Conservation (phyloP, 1,284 basidiomycete genomes). For the Cutaneotrichosporon dermatis region DNA sequence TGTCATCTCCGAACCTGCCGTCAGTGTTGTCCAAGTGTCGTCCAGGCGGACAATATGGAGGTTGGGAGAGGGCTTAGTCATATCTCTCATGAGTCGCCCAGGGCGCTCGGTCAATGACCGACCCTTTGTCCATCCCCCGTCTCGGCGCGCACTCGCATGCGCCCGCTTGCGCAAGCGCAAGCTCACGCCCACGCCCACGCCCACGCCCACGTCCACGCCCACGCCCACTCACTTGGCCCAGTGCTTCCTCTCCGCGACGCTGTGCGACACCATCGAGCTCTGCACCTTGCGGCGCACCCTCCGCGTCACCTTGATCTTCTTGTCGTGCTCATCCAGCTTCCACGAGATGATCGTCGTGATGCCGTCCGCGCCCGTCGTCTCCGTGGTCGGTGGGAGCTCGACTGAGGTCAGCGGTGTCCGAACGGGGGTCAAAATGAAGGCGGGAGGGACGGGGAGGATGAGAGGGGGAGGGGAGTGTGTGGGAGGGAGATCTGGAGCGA, state of each 20-base stretch:
- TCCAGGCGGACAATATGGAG: no score
- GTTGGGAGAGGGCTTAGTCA: no score
- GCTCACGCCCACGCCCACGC: no score
- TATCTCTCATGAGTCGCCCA: no score
- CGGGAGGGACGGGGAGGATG: background rate
- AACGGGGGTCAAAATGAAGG: background rate
- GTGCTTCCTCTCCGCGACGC: constrained; percentile 85
- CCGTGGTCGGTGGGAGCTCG: constrained; percentile 47
- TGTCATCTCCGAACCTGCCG: constrained; percentile 78
- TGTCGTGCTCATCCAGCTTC: constrained; percentile 82
- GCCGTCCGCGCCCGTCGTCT: constrained; percentile 81
- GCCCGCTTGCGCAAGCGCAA: no score
- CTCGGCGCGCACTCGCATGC: no score
- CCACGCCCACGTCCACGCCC: background rate
- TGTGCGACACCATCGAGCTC: constrained; percentile 88
- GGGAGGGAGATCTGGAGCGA: no score
- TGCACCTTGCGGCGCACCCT: constrained; percentile 82
- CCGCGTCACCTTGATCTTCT: constrained; percentile 86
- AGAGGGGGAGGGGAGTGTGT: background rate
- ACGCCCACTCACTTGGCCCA: constrained; percentile 65
- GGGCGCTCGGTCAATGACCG: no score
- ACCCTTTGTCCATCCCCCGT: no score
- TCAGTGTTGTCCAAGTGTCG: constrained; percentile 4
- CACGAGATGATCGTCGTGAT: constrained; percentile 82
- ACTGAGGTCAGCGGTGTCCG: constrained; percentile 12